phyloP scores from a whole-genome alignment of 148 eudicot species.

The Nepenthes gracilis region DNA sequence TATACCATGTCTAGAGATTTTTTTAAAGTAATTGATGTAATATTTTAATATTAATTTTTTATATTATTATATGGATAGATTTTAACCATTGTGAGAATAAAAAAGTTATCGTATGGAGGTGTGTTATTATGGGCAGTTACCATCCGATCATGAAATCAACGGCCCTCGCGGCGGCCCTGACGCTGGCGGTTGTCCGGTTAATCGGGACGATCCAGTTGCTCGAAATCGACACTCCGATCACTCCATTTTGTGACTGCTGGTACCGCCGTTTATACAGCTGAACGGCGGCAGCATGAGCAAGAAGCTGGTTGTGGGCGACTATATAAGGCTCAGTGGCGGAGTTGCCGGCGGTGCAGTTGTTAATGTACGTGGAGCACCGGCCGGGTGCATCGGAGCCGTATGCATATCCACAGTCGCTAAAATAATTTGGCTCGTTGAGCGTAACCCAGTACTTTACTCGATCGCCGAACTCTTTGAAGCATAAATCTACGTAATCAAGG shows the following conservation, averaged over 20 bases:
- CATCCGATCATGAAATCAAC: no score
- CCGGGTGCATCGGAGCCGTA: constrained; percentile 5
- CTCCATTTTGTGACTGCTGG: constrained; percentile 4
- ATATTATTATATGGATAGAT: no score
- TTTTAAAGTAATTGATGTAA: no score
- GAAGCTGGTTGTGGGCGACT: constrained; percentile 7
- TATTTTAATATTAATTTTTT: no score
- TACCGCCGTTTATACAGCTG: constrained; percentile 2
- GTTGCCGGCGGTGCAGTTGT: constrained; percentile 9
- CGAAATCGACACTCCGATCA: constrained; percentile 1
- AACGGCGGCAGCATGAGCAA: constrained; percentile 9
- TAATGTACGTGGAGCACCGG: constrained; percentile 3
- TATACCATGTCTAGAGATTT: no score
- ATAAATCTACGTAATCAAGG: constrained; percentile 6
- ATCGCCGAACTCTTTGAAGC: constrained; percentile 10
- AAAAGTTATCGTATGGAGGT: no score
- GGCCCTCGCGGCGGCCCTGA: no score
- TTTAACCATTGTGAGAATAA: no score
- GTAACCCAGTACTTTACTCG: constrained; percentile 10
- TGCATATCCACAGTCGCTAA: background rate
- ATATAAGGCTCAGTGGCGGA: constrained; percentile 8
- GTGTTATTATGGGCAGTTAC: no score
- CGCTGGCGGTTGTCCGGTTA: no score
- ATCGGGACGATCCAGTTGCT: background rate
- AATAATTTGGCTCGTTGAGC: background rate